phyloP scores from a whole-genome alignment of 805 yeast species.

The Saturnispora galanensis region DNA sequence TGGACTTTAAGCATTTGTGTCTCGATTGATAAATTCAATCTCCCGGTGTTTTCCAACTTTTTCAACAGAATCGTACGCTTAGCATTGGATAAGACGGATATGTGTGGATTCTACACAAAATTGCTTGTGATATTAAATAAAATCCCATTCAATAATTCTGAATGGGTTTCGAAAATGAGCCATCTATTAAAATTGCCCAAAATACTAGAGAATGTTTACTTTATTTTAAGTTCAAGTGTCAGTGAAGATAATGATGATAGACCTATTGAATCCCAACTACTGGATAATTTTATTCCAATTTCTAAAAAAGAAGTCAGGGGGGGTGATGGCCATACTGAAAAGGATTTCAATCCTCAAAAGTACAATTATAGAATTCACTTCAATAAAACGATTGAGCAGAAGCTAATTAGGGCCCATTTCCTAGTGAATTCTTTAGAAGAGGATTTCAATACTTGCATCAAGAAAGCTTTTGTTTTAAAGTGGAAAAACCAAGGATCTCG shows the following conservation, averaged over 20 bases:
- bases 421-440: neutral
- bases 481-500: conserved; percentile 1
- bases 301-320: no score
- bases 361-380: conserved; percentile 6
- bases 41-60: neutral
- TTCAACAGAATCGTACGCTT: conserved; percentile 4
- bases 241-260: neutral
- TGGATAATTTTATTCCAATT: conserved; percentile 12
- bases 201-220: conserved; percentile 3
- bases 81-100: neutral
- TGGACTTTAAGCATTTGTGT: conserved; percentile 4
- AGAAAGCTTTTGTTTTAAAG: conserved; percentile 7
- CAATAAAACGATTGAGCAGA: conserved; percentile 13
- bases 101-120: neutral
- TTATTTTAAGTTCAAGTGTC: conserved; percentile 1
- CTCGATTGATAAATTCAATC: neutral
- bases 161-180: conserved; percentile 3
- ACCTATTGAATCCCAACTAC: conserved; percentile 5
- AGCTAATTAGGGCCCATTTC: conserved; percentile 9
- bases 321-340: neutral
- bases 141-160: neutral
- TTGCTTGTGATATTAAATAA: neutral
- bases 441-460: conserved; percentile 6
- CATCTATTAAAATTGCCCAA: neutral
- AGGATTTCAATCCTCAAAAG: conserved; percentile 6